Evolutionary conservation across 768 basidiomycete genomes (phyloP), one percentile per base, ranked within the genome.

Genomic region (Kwoniella sp.): DNA sequence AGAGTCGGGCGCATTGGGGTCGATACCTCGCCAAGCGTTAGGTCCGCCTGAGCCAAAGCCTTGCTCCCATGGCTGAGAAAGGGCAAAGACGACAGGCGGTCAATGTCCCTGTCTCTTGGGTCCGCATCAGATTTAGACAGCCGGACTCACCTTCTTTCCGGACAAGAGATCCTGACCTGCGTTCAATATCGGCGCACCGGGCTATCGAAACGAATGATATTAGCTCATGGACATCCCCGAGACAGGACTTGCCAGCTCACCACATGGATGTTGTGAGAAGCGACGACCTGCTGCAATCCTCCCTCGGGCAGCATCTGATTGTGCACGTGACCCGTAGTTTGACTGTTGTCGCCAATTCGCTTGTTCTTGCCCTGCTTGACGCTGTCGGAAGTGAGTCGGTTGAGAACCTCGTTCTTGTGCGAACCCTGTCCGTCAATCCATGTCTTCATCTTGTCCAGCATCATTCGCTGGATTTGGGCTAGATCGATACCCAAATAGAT

Each of bases 61-160:
- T 65, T 73, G 76, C 37, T 81, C 69, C 75, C 79, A 77, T 1
- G 79, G 79, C 77, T 77, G 54, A 23, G n/a, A n/a, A n/a, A n/a
- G n/a, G n/a, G n/a, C n/a, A n/a, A n/a, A n/a, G n/a, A n/a, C n/a
- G n/a, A n/a, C n/a, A n/a, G n/a, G n/a, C n/a, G n/a, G n/a, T 5
- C 1, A n/a, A n/a, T n/a, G n/a, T n/a, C 13, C 45, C 29, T 57
- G 61, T 41, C 28, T 59, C 20, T n/a, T n/a, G n/a, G n/a, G n/a
- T n/a, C n/a, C n/a, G n/a, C 41, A 9, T 34, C 41, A 58, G 15
- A 4, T 30, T 23, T n/a, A 12, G 31, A 1, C 29, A 23, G 4
- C 12, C 41, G 48, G 0, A 62, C 76, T 56, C 54, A 76, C 75
- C 72, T 72, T 73, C 58, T 76, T 79, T 13, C 79, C 78, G 15